Evolutionary conservation across 2,329 filamentous ascomycete genomes (phyloP), one percentile per base, ranked within the genome.

Genomic region (Fusarium verticillioides): DNA sequence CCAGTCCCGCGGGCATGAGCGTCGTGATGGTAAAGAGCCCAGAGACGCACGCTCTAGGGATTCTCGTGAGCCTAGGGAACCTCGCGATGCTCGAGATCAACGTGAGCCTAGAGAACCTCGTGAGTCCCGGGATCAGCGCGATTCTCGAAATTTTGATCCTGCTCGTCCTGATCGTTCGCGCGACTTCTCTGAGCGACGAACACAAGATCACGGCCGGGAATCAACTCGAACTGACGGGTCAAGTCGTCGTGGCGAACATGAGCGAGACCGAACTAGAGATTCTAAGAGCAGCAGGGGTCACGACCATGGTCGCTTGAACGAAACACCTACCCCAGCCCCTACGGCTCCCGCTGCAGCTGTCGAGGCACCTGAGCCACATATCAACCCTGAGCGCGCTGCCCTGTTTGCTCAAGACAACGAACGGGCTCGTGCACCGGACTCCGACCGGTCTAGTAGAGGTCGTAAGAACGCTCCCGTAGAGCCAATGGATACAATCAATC

Each of bases 371-470:
- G 88, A 87, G 16, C 86, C 87, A 12, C 81, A 82, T 13, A 87
- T 90, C 75, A 89, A 90, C 68, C 87, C 88, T 3, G 87, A 89
- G 58, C 84, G 88, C 63, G 87, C 87, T 36, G 84, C 87, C 13
- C 80, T 88, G 9, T 84, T 89, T 58, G 82, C 82, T 2, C 75
- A 83, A 66, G 81, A 84, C 26, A 61, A 71, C 36, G 78, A 80
- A 28, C 74, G 78, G 34, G 39, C 73, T 36, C 77, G 80, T n/a
- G 75, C 69, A 26, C 73, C 73, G 19, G 79, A 82, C 26, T 62
- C 76, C 23, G 82, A 83, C 39, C 78, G 79, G 16, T 50, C 74
- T 26, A 69, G 72, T 2, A 79, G 81, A 26, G 61, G 64, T 28
- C 82, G 81, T 62, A 74, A 73, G 72, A 73, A 56, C 74, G 79